Percentiles rank a stretch among this genome's conserved stretches.
Evolutionary conservation across 306 rosid genomes (phyloP).

Genomic region (Senna tora): DNA sequence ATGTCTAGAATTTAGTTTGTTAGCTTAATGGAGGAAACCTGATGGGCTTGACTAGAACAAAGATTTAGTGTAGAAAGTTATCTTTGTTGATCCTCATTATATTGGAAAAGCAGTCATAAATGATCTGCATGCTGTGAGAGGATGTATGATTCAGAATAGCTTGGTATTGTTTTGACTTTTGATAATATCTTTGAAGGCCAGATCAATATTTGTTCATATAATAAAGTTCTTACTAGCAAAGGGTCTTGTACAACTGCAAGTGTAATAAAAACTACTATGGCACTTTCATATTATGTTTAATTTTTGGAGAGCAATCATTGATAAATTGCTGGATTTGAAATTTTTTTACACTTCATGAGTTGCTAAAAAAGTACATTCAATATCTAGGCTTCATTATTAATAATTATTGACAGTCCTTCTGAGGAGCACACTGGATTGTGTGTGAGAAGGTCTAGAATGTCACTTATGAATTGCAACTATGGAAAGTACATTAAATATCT

Average conservation of each 20-base stretch:
- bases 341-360: not conserved
- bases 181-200: not conserved
- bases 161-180: not conserved
- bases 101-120: not conserved
- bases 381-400: conserved; percentile 6
- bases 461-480: not conserved
- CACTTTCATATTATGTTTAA: not conserved
- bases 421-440: conserved; percentile 6
- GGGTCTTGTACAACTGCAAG: not conserved
- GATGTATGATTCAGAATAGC: conserved; percentile 13
- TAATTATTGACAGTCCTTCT: conserved; percentile 7
- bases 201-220: not conserved
- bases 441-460: conserved; percentile 16
- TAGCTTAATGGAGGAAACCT: conserved; percentile 14
- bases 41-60: conserved; percentile 9
- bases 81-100: not conserved
- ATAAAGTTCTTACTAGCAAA: not conserved
- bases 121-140: conserved; percentile 10
- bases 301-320: conserved; percentile 4
- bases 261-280: not conserved
- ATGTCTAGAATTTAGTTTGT: conserved; percentile 8
- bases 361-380: not conserved
- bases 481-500: conserved; percentile 4
- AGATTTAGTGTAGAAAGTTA: not conserved
- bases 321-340: not conserved